phyloP scores from a whole-genome alignment of 2,329 filamentous ascomycete genomes.

The Cadophora sp. region DNA sequence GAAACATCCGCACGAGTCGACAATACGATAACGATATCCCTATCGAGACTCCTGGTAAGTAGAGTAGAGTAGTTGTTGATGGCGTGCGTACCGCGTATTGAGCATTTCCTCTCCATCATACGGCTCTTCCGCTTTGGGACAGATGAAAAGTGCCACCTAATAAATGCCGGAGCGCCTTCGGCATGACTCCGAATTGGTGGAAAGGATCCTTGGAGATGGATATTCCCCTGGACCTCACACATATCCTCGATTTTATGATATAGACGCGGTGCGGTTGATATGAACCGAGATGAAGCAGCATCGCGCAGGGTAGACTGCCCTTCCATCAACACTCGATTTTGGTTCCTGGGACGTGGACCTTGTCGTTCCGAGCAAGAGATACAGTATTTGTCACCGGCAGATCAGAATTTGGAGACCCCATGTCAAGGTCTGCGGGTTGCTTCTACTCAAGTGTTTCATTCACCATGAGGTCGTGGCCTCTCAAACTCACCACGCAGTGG shows the following conservation, averaged over 20 bases:
- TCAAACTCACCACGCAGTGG: background rate
- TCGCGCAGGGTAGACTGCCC: background rate
- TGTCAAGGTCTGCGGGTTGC: background rate
- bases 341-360: background rate
- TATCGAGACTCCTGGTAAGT: no score
- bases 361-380: background rate
- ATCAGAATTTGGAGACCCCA: background rate
- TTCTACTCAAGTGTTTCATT: background rate
- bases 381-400: background rate
- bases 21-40: no score
- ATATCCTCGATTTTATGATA: slow-evolving; percentile 7
- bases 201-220: background rate
- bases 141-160: background rate
- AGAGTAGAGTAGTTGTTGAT: background rate
- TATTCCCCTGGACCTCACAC: background rate
- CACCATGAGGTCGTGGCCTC: background rate
- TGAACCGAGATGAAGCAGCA: slow-evolving; percentile 4
- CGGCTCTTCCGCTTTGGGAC: background rate
- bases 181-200: slow-evolving; percentile 9
- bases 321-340: background rate
- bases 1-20: background rate
- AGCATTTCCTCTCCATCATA: background rate
- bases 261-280: background rate
- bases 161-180: slow-evolving; percentile 13
- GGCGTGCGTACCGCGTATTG: background rate